Percentiles rank a stretch among this genome's conserved stretches.
These are phyloP conservation scores for Nematodospora anomalae DNA, from an alignment of 1,139 yeast genomes.

Conservation along the genomic window DNA sequence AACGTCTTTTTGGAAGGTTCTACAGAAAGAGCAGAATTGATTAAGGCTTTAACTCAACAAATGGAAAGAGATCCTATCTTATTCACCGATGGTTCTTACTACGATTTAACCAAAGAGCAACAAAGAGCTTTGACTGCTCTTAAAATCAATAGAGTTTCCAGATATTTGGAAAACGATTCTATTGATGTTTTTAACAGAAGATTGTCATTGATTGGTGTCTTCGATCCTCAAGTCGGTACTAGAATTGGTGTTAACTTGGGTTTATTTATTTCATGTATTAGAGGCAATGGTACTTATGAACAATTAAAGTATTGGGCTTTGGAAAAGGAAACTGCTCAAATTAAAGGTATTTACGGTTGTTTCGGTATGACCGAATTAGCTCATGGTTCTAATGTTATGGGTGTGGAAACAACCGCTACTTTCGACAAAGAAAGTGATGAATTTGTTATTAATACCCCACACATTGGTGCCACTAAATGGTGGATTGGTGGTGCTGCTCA, in stretches of 20 bases:
- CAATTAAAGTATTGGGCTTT: constrained; percentile 45
- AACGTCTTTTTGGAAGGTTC: constrained; percentile 45
- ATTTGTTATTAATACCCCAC: constrained; percentile 48
- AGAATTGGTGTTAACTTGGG: constrained; percentile 66
- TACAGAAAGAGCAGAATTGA: constrained; percentile 29
- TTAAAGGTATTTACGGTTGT: constrained; percentile 46
- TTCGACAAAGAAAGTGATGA: constrained; percentile 42
- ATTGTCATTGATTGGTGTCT: constrained; percentile 56
- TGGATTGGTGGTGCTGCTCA: constrained; percentile 56
- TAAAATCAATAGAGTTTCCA: constrained; percentile 38
- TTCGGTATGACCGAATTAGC: constrained; percentile 53
- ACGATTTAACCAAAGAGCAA: constrained; percentile 38
- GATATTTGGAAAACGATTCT: constrained; percentile 40
- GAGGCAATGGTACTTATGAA: constrained; percentile 65
- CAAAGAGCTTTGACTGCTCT: constrained; percentile 38
- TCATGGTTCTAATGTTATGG: constrained; percentile 49
- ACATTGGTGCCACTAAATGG: constrained; percentile 53
- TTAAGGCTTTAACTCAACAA: constrained; percentile 32
- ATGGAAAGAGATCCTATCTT: constrained; percentile 48
- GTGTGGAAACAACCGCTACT: constrained; percentile 49
- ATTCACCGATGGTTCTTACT: constrained; percentile 33
- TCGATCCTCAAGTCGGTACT: constrained; percentile 59
- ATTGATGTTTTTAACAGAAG: constrained; percentile 38
- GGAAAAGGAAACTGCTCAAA: constrained; percentile 35
- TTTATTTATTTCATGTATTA: constrained; percentile 64